phyloP scores from a whole-genome alignment of 108 stramenopile genomes.

The Skeletonema tropicum region DNA sequence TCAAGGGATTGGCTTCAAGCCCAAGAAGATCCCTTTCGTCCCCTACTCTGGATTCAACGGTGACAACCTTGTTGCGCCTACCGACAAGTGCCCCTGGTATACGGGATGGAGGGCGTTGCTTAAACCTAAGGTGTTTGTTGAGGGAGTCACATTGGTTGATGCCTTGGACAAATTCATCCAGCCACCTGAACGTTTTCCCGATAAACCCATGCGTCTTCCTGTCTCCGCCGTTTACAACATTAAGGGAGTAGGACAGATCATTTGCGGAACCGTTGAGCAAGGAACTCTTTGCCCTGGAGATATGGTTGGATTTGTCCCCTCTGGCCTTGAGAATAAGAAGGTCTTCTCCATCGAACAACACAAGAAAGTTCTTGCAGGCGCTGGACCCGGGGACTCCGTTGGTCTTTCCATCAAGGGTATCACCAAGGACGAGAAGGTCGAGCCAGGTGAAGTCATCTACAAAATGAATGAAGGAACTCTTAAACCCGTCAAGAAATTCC shows the following conservation, averaged over 20 bases:
- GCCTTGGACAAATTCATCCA: conserved; percentile 75
- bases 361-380: conserved; percentile 74
- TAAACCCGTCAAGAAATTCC: conserved; percentile 79
- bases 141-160: conserved; percentile 73
- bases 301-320: conserved; percentile 69
- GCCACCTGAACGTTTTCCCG: conserved; percentile 66
- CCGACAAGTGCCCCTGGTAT: conserved; percentile 77
- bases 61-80: conserved; percentile 72
- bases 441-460: conserved; percentile 81
- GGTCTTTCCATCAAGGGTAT: conserved; percentile 87
- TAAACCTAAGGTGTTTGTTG: conserved; percentile 60
- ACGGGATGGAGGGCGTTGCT: conserved; percentile 75
- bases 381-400: conserved; percentile 78
- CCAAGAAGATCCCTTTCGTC: conserved; percentile 83
- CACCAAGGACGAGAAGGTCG: conserved; percentile 79
- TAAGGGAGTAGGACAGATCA: conserved; percentile 81
- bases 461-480: conserved; percentile 69
- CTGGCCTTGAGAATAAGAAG: conserved; percentile 74
- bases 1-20: conserved; percentile 78
- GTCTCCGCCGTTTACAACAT: conserved; percentile 86
- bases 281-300: conserved; percentile 75
- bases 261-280: conserved; percentile 79
- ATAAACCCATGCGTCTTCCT: conserved; percentile 70
- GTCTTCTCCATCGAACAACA: conserved; percentile 84
- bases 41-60: conserved; percentile 81